These are phyloP conservation scores for Alternaria sp. DNA, from an alignment of 2,329 filamentous ascomycete genomes.

Conservation along the genomic window DNA sequence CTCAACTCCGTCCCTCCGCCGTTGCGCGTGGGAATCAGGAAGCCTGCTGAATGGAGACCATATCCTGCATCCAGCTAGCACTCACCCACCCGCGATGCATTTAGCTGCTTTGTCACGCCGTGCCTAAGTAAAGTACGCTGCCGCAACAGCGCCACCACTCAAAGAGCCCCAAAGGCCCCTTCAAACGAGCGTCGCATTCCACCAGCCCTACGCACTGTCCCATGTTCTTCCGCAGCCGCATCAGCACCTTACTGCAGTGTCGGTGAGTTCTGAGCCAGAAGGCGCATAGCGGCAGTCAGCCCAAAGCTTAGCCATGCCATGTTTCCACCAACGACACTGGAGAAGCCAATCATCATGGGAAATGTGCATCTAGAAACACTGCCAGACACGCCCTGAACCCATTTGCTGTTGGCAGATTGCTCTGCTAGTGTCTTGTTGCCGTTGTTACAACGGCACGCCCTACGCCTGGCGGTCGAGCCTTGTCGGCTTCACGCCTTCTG, in stretches of 20 bases:
- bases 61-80: slow-evolving; percentile 32
- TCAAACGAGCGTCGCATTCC: slow-evolving; percentile 27
- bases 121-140: slow-evolving; percentile 16
- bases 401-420: slow-evolving; percentile 1
- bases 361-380: slow-evolving; percentile 5
- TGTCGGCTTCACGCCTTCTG: slow-evolving; percentile 4
- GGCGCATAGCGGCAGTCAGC: slow-evolving; percentile 25
- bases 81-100: slow-evolving; percentile 13
- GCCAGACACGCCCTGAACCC: not conserved
- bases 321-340: not conserved
- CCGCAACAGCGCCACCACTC: slow-evolving; percentile 19
- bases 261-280: slow-evolving; percentile 25
- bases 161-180: slow-evolving; percentile 21
- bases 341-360: slow-evolving; percentile 12
- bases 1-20: not conserved
- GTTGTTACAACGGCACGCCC: slow-evolving; percentile 19
- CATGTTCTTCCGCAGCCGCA: slow-evolving; percentile 35
- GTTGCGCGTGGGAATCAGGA: slow-evolving; percentile 13
- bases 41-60: slow-evolving; percentile 29
- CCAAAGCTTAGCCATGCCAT: slow-evolving; percentile 30
- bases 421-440: slow-evolving; percentile 6
- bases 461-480: slow-evolving; percentile 27
- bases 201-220: slow-evolving; percentile 36
- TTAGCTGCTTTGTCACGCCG: slow-evolving; percentile 30
- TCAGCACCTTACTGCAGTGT: slow-evolving; percentile 39